Base-by-base conservation (phyloP, 176 grass and related monocot species). In the sorghum (Sorghum bicolor) region DNA sequence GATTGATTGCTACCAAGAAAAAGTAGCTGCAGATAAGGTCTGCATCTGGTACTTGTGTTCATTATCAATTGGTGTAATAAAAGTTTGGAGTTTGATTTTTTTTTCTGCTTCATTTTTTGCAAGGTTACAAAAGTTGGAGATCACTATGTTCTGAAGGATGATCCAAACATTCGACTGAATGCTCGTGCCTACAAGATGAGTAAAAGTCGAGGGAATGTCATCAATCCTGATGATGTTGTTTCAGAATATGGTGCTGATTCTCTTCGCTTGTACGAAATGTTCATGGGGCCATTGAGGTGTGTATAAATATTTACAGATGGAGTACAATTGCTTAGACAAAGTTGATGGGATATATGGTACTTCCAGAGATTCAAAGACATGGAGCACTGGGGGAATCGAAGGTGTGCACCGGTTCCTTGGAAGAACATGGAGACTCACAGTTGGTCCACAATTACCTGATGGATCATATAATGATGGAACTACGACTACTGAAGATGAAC, bases 251-350 rank as follows among this genome's bases (percentile, higher is more conserved):
- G 93, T 38, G 93, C 96, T 8, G 96, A 98, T 93, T 98, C 93
- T 86, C 96, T 98, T 60, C 90, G 96, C 22, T 87, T 98, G 75
- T 98, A 98, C 50, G 95, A 98, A 92, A 98, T 98, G 95, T 98
- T 98, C 85, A 98, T 98, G 95, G 95, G 95, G 52, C 95, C 95
- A 77, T 89, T 98, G 80, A 98, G 95, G 95, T 97, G 83, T 75
- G 80, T 67, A 83, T 36, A 11, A 34, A 34, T 45, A 82, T 79
- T 36, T 40, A 12, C 26, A 72, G 61, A 83, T 79, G 65, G 73
- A 78, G 8, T 78, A 40, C 6, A 63, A 63, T 15, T 74, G 4
- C 52, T 84, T 83, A 50, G 13, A n/a, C 29, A 14, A 85, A 82
- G 57, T 25, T 79, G 62, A 91, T 6, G 37, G 25, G 65, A 64